Conservation (phyloP, 106 monocot genomes). For the Vanilla planifolia region DNA sequence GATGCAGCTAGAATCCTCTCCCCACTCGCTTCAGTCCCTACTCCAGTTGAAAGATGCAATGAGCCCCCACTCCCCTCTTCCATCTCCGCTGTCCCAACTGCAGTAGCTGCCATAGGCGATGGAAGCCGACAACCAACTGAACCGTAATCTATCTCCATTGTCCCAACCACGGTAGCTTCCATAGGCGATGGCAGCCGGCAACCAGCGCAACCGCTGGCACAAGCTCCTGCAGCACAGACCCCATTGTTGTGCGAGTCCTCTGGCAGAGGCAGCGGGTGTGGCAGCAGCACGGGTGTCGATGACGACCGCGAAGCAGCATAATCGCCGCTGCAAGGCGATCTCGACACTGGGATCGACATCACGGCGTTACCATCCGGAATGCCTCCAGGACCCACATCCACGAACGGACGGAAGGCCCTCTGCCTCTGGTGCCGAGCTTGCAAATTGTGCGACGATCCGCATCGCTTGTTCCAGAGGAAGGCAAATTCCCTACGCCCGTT, state of each 20-base stretch:
- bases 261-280: conserved; percentile 33
- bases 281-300: conserved; percentile 19
- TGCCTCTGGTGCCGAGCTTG: background rate
- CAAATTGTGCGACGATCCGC: background rate
- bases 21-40: conserved; percentile 18
- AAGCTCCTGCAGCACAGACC: background rate
- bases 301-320: conserved; percentile 6
- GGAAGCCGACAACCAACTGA: background rate
- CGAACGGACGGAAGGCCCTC: background rate
- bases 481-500: background rate
- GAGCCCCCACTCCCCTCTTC: background rate
- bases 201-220: background rate
- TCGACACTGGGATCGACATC: conserved; percentile 15
- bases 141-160: conserved; percentile 7
- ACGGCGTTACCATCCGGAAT: background rate
- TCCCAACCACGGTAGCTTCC: background rate
- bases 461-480: background rate
- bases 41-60: background rate
- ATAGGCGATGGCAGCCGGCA: conserved; percentile 9
- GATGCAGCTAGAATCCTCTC: background rate
- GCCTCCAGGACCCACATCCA: conserved; percentile 9
- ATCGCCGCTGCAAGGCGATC: conserved; percentile 9
- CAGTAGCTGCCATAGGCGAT: no score
- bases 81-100: conserved; percentile 4
- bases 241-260: background rate